phyloP scores from a whole-genome alignment of 768 basidiomycete genomes.

The Dioszegia crocea region DNA sequence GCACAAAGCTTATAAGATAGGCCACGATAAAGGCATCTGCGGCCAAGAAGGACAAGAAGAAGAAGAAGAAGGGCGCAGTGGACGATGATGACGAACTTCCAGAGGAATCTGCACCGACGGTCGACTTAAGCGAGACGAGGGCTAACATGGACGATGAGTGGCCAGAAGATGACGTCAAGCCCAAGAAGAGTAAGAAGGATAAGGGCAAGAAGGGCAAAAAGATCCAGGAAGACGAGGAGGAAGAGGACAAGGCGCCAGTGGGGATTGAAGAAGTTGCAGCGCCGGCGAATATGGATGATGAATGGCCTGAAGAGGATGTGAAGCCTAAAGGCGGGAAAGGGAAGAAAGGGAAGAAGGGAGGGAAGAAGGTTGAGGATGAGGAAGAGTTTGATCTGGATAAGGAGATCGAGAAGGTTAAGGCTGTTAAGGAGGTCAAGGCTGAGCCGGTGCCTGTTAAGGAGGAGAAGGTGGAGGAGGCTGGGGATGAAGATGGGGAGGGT shows the following conservation, averaged over 20 bases:
- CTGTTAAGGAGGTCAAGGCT: conserved; percentile 50
- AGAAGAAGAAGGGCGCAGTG: conserved; percentile 27
- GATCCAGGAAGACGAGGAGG: conserved; percentile 17
- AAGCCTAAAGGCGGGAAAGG: conserved; percentile 48
- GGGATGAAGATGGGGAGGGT: conserved; percentile 26
- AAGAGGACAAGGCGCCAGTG: conserved; percentile 15
- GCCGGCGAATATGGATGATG: conserved; percentile 55
- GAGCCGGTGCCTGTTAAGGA: conserved; percentile 53
- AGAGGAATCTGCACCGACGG: conserved; percentile 19
- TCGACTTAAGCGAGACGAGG: conserved; percentile 7
- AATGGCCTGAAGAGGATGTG: conserved; percentile 69
- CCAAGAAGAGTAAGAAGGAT: conserved; percentile 45
- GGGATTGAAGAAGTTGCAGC: conserved; percentile 35
- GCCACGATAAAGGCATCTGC: conserved; percentile 24
- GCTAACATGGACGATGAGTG: conserved; percentile 60
- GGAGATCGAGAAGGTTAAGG: conserved; percentile 5
- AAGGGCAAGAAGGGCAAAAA: conserved; percentile 31
- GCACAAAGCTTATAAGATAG: conserved; percentile 9
- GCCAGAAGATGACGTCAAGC: conserved; percentile 64
- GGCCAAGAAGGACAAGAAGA: conserved; percentile 34
- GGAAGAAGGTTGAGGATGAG: conserved; percentile 9
- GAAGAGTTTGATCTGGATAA: neutral
- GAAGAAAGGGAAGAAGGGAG: conserved; percentile 33
- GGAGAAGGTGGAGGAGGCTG: conserved; percentile 8
- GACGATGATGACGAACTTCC: conserved; percentile 34